Percentiles rank a stretch among this genome's conserved stretches.
phyloP scores from a whole-genome alignment of 495 filamentous ascomycete genomes.

The Apiosordaria backusii region DNA sequence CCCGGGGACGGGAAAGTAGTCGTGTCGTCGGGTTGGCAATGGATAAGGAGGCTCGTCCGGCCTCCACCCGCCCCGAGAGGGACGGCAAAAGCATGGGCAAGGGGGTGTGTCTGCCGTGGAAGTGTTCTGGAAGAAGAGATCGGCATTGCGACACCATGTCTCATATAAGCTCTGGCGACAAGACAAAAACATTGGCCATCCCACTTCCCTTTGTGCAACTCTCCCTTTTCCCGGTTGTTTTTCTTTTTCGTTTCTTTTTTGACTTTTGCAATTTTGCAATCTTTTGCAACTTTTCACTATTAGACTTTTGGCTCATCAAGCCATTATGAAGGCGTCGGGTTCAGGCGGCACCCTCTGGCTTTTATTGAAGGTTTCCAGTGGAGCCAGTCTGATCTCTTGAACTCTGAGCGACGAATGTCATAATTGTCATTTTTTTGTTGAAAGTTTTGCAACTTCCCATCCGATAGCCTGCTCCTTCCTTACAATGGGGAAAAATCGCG shows the following conservation, averaged over 20 bases:
- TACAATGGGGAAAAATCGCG: background rate
- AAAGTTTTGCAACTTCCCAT: no score
- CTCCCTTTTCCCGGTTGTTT: background rate
- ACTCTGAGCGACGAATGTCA: background rate
- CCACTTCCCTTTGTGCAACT: slow-evolving; percentile 9
- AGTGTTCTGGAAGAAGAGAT: slow-evolving; percentile 25
- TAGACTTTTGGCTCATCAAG: background rate
- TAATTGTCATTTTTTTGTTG: no score
- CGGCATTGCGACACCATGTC: slow-evolving; percentile 32
- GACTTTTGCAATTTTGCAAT: background rate
- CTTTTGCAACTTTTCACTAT: background rate
- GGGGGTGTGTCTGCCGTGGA: slow-evolving; percentile 3
- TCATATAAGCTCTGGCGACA: slow-evolving; percentile 20
- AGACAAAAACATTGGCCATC: slow-evolving; percentile 13
- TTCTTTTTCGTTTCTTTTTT: slow-evolving; percentile 8
- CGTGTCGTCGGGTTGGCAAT: slow-evolving; percentile 4
- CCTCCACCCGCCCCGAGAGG: background rate
- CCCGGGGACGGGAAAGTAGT: background rate
- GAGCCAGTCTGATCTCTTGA: slow-evolving; percentile 5
- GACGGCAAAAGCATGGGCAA: background rate
- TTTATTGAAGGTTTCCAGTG: slow-evolving; percentile 8
- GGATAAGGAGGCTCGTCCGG: background rate
- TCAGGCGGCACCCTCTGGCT: background rate
- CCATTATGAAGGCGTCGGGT: background rate
- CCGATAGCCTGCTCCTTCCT: background rate